phyloP scores from a whole-genome alignment of 331 rosid genomes.

The Telfairia occidentalis region DNA sequence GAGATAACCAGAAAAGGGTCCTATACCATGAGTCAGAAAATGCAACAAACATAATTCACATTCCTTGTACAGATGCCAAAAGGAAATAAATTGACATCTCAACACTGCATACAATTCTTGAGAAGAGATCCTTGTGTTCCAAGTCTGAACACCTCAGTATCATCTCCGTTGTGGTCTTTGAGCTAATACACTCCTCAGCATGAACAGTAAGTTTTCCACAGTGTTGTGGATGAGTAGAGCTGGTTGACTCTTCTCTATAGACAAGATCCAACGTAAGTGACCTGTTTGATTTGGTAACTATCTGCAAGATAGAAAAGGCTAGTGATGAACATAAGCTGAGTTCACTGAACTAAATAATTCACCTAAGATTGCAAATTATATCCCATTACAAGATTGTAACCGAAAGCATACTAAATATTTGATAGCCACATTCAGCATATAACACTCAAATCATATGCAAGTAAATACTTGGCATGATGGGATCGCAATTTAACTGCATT shows the following conservation, averaged over 20 bases:
- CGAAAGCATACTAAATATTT: conserved; percentile 3
- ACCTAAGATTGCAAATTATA: background rate
- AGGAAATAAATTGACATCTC: conserved; percentile 11
- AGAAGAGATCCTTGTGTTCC: conserved; percentile 90
- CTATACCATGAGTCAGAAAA: conserved; percentile 35
- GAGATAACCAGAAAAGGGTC: conserved; percentile 85
- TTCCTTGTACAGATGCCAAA: conserved; percentile 13
- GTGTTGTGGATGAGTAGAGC: conserved; percentile 36
- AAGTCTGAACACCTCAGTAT: conserved; percentile 69
- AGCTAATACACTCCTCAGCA: conserved; percentile 74
- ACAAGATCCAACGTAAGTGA: conserved; percentile 59
- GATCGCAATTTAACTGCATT: conserved; percentile 12
- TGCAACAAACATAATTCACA: background rate
- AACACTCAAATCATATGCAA: background rate
- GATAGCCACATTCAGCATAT: background rate
- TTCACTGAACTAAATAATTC: background rate
- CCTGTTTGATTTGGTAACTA: conserved; percentile 52
- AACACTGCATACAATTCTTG: conserved; percentile 64
- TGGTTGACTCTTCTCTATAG: conserved; percentile 38
- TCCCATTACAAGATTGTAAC: background rate
- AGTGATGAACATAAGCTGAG: background rate
- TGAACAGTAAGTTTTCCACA: conserved; percentile 58
- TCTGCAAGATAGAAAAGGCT: conserved; percentile 47
- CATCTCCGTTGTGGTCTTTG: conserved; percentile 72
- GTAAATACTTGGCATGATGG: background rate